Evolutionary conservation across 441 rosid genomes (phyloP), one percentile per base, ranked within the genome.

Genomic region (Rhodomyrtus psidioides): DNA sequence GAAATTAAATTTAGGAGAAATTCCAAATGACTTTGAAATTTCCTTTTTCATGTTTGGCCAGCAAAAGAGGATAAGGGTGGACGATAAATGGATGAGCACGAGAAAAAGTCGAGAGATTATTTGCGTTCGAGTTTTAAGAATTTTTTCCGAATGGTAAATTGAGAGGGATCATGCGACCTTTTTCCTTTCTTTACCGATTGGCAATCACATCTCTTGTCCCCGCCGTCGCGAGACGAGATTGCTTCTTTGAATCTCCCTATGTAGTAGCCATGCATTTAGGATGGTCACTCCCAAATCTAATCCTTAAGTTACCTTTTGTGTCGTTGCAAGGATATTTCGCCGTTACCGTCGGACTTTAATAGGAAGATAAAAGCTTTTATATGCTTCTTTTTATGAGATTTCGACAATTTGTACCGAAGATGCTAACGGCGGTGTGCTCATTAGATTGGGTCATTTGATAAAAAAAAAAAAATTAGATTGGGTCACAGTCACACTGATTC

Each of bases 81-180:
- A 62, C 75, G 8, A 62, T 28, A 62, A 16, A 28, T 2, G 34
- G 75, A 30, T 8, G 46, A 17, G 23, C 9, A 19, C 9, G 19
- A 5, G 5, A 21, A 17, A 30, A 2, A 23, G 49, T 12, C 12
- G 2, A 19, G 44, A 30, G 44, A 65, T 5, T 7, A 9, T 62
- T 62, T 9, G 0, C 0, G 1, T 6, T 34, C 14, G 26, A 30
- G 26, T 0, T 5, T 21, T 3, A 19, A 49, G 2, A 10, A 17
- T 65, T 65, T 65, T 65, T 34, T 9, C 24, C 6, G 0, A 2
- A 9, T 8, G 19, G 21, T 1, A 30, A 34, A 65, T 34, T 6
- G 15, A 0, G 12, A 21, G n/a, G 4, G n/a, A 19, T 1, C 0
- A 12, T 7, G 14, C 19, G 14, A 19, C 7, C 5, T 17, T 3